Evolutionary conservation across 345 rosid genomes (phyloP), one percentile per base, ranked within the genome.

Genomic region (Eucalyptus paniculata): DNA sequence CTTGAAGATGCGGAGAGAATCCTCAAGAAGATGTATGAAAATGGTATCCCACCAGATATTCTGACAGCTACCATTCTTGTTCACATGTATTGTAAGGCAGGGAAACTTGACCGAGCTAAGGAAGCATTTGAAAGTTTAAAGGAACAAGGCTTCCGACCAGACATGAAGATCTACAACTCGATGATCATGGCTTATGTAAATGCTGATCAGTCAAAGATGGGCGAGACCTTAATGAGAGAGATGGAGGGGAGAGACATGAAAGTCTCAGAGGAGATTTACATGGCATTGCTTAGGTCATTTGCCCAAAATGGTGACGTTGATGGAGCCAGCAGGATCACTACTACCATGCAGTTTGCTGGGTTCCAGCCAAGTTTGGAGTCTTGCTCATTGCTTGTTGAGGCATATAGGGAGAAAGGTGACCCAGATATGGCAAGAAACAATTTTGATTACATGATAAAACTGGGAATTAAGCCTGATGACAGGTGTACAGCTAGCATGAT

Each of bases 121-220:
- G 96, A 94, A 91, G 95, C 95, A 89, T 96, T 95, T 86, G 95
- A 95, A 87, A 92, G 89, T 89, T 94, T 94, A 92, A 94, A 88
- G 87, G 91, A 91, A 91, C 92, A 92, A 88, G 99, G 99, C 34
- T 96, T 96, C 94, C 93, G 85, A 26, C 96, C 95, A 23, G 97
- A 96, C 80, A 26, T 86, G 81, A 94, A 92, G 87, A 91, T 95
- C 65, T 96, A 96, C 90, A 89, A 87, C 87, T 92, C 99, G 16
- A 94, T 98, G 99, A 95, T 98, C 91, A 92, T 92, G 97, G 97
- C 96, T 53, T 94, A 92, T 88, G 92, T 94, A 58, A 95, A 94
- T 87, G 97, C 94, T 87, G 97, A 95, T 32, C 37, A 95, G 37
- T 93, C 96, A 86, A 92, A 82, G 88, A 54, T 56, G 87, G 96